phyloP scores from a whole-genome alignment of 345 rosid genomes.

The Leavenworthia alabamica region DNA sequence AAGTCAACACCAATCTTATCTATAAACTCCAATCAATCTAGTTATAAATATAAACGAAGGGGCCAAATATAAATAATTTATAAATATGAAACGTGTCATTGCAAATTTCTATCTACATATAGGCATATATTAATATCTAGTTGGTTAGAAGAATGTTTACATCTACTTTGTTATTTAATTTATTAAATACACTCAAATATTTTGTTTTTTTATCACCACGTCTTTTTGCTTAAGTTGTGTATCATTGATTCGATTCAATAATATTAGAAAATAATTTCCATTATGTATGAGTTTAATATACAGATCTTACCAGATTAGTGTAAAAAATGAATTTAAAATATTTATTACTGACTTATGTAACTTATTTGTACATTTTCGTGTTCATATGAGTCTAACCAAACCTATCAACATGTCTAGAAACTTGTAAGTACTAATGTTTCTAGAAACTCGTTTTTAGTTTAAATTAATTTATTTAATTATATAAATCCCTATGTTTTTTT shows the following conservation, averaged over 20 bases:
- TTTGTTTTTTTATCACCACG: neutral
- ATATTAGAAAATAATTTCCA: neutral
- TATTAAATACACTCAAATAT: neutral
- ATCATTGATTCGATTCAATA: neutral
- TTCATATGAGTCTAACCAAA: neutral
- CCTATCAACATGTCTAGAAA: neutral
- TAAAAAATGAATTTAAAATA: neutral
- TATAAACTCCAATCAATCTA: constrained; percentile 1
- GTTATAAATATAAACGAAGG: neutral
- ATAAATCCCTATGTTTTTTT: too few relatives aligned
- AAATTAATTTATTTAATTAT: neutral
- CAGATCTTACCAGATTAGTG: neutral
- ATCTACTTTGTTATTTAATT: neutral
- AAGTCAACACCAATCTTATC: constrained; percentile 8
- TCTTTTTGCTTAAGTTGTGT: neutral
- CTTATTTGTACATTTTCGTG: neutral
- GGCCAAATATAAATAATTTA: neutral
- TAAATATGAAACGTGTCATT: constrained; percentile 10
- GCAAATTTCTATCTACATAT: neutral
- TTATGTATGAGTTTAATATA: neutral
- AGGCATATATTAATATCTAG: constrained; percentile 1
- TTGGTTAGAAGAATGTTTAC: constrained; percentile 12
- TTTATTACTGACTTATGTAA: neutral
- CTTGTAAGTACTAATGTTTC: neutral
- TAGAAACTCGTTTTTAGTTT: neutral